These are phyloP conservation scores for Beauveria sp. DNA, from an alignment of 2,329 filamentous ascomycete genomes.

Conservation along the genomic window DNA sequence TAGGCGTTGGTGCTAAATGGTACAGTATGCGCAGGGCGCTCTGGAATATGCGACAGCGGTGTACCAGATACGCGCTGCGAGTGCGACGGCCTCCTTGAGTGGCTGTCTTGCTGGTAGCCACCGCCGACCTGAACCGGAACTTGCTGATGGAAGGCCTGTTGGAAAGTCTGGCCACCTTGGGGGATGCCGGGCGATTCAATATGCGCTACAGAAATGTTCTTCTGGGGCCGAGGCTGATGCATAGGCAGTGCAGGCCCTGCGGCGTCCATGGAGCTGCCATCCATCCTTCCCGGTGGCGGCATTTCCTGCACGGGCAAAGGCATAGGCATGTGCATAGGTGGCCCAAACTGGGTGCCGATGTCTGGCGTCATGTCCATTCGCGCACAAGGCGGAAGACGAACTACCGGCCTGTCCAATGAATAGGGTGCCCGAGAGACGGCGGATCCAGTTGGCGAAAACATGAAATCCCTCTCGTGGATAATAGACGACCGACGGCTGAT, in stretches of 20 bases:
- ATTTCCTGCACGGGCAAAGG: slow-evolving; percentile 4
- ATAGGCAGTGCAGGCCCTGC: slow-evolving; percentile 44
- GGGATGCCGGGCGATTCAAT: slow-evolving; percentile 72
- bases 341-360: background rate
- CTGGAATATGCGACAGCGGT: slow-evolving; percentile 84
- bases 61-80: slow-evolving; percentile 67
- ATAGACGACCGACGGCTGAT: slow-evolving; percentile 84
- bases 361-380: slow-evolving; percentile 20
- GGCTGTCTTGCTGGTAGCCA: slow-evolving; percentile 49
- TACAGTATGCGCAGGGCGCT: slow-evolving; percentile 82
- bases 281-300: slow-evolving; percentile 9
- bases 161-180: slow-evolving; percentile 64
- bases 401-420: slow-evolving; percentile 59
- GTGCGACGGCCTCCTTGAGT: slow-evolving; percentile 62
- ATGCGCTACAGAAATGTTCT: slow-evolving; percentile 84
- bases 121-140: slow-evolving; percentile 68
- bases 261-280: slow-evolving; percentile 10
- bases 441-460: slow-evolving; percentile 76
- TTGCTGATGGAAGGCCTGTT: slow-evolving; percentile 90
- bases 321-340: slow-evolving; percentile 3
- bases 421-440: slow-evolving; percentile 62
- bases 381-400: slow-evolving; percentile 67
- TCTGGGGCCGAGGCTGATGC: slow-evolving; percentile 92
- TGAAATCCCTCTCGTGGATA: slow-evolving; percentile 56
- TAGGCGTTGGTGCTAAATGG: slow-evolving; percentile 77